phyloP scores from a whole-genome alignment of 2,329 filamentous ascomycete species.

The Fusarium sp. region DNA sequence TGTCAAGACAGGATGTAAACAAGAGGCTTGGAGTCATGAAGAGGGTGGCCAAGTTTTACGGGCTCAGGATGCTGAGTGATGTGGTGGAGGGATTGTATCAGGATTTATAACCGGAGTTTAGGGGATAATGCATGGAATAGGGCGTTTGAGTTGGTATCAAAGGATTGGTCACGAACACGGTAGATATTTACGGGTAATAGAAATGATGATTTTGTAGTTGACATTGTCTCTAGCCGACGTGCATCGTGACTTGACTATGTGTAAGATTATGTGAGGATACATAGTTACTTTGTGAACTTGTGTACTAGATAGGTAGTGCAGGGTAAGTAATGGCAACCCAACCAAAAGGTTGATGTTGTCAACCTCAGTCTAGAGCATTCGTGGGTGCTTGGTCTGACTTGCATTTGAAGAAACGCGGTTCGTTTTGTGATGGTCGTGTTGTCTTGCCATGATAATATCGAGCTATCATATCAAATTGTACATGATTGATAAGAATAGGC shows the following conservation, averaged over 20 bases:
- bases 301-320: too few relatives aligned
- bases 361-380: not conserved
- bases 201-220: not conserved
- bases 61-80: constrained; percentile 79
- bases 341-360: too few relatives aligned
- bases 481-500: not conserved
- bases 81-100: constrained; percentile 72
- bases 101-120: constrained; percentile 51
- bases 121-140: constrained; percentile 19
- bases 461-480: not conserved
- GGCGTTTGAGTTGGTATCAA: constrained; percentile 34
- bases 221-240: not conserved
- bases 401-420: not conserved
- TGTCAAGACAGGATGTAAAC: constrained; percentile 72
- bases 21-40: constrained; percentile 74
- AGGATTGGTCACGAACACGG: constrained; percentile 1
- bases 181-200: constrained; percentile 9
- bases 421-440: constrained; percentile 13
- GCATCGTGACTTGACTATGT: too few relatives aligned
- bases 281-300: too few relatives aligned
- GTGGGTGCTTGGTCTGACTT: constrained; percentile 3
- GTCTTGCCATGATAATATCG: not conserved
- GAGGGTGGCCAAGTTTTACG: constrained; percentile 81
- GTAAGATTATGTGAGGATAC: too few relatives aligned
- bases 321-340: too few relatives aligned